phyloP scores from a whole-genome alignment of 2,329 filamentous ascomycete species.

The Metarhizium humberi region DNA sequence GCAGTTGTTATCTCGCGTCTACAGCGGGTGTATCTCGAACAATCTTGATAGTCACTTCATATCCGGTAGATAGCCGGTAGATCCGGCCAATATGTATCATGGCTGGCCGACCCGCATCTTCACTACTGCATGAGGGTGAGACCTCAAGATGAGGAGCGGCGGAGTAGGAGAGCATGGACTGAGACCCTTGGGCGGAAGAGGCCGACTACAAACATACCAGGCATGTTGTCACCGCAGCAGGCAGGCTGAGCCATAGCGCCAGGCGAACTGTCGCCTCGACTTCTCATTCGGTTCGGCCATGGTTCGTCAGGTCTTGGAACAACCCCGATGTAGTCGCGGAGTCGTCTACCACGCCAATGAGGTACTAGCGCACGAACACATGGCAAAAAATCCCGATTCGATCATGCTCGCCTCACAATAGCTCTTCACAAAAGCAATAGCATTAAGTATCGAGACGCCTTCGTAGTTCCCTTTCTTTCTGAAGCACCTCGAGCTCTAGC shows the following conservation, averaged over 20 bases:
- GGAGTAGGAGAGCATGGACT: background rate
- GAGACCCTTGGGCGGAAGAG: background rate
- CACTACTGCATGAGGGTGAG: background rate
- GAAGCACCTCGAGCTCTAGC: constrained; percentile 75
- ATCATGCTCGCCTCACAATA: background rate
- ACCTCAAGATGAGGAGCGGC: background rate
- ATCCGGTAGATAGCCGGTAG: background rate
- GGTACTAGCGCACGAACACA: background rate
- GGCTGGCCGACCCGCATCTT: background rate
- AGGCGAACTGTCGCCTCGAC: background rate
- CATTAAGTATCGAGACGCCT: constrained; percentile 34
- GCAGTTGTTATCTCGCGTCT: background rate
- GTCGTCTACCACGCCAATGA: background rate
- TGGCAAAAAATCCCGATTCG: background rate
- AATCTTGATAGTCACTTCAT: background rate
- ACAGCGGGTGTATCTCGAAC: background rate
- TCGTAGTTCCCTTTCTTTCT: constrained; percentile 54
- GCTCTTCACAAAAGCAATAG: background rate
- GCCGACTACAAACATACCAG: constrained; percentile 1
- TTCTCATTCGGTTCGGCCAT: background rate
- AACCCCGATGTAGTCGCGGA: background rate
- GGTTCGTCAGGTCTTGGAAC: background rate
- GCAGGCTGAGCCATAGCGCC: background rate
- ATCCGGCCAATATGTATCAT: background rate
- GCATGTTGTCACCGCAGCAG: background rate